Base-by-base conservation (phyloP, 2,329 filamentous ascomycete species). In the Cercospora beticola region DNA sequence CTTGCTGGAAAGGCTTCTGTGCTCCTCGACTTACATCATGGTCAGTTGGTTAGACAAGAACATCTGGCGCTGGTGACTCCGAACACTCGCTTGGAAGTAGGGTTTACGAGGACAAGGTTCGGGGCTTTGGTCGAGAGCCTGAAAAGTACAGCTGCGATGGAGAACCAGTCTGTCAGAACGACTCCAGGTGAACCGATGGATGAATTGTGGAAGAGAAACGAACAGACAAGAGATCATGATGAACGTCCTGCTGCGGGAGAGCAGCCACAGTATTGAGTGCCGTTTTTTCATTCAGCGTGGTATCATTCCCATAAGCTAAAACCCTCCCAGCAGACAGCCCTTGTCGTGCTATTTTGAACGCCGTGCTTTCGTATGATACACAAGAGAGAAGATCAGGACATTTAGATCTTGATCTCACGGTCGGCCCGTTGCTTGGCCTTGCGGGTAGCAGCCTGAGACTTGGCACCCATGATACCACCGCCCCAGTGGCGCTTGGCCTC, bases 391-490 rank as follows among this genome's bases (percentile, higher is more conserved):
- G 14, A 61, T 64, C 60, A 43, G 36, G 58, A 46, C 59, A 65
- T 54, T 74, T 96, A 99, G 86, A 99, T 96, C 92, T 98, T 98
- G 89, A 97, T 93, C 82, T 95, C 94, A 81, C 84, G 85, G 86
- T 98, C 95, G 74, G 95, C 81, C 81, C 94, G 93, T 91, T 97
- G 97, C 85, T 91, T 88, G 88, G 92, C 93, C 92, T 97, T 97
- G 83, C 88, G 87, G 80, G 86, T 85, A 78, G 86, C 85, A 74
- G 88, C 89, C 76, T 89, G 89, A 81, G 95, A 94, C 92, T 99
- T 99, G 82, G 90, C 87, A 80, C 95, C 90, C 94, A 99, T 97
- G 87, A 99, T 97, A 85, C 96, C 96, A 89, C 95, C 95, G 86
- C 96, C 95, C 95, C 96, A 99, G 86, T 94, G 92, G 83, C 91